Conservation (phyloP, 2,329 filamentous ascomycete species). For the Ascochyta koolunga region DNA sequence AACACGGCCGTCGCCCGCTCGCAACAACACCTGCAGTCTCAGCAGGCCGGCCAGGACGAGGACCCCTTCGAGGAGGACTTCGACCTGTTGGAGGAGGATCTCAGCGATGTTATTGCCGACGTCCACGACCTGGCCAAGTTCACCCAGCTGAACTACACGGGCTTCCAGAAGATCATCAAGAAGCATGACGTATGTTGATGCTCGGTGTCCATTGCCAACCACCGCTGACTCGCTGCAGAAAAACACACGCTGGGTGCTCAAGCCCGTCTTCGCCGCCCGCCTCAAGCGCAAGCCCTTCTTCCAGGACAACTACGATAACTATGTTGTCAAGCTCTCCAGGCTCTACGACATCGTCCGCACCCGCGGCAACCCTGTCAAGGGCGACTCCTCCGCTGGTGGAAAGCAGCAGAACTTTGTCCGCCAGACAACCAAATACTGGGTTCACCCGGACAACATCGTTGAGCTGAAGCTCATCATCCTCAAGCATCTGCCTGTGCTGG, state of each 20-base stretch:
- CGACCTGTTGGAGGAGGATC: constrained; percentile 86
- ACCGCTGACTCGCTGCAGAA: constrained; percentile 64
- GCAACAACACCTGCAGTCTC: constrained; percentile 16
- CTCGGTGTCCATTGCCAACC: neutral
- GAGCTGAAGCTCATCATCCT: constrained; percentile 97
- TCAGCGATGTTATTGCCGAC: constrained; percentile 98
- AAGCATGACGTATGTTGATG: constrained; percentile 83
- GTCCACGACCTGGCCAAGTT: constrained; percentile 98
- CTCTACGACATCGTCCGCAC: constrained; percentile 95
- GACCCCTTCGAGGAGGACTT: constrained; percentile 87
- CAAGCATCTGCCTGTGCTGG: constrained; percentile 94
- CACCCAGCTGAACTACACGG: constrained; percentile 97
- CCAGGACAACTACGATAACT: constrained; percentile 97
- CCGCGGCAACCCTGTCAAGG: constrained; percentile 87
- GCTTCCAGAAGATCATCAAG: constrained; percentile 99
- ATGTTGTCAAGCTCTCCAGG: constrained; percentile 91
- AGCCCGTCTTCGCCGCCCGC: constrained; percentile 92
- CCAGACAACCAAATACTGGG: constrained; percentile 99
- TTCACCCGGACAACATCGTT: constrained; percentile 97
- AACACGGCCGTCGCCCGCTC: constrained; percentile 77
- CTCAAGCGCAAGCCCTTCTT: constrained; percentile 98
- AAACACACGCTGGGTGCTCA: constrained; percentile 90
- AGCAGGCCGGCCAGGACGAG: constrained; percentile 34
- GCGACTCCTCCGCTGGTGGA: constrained; percentile 89
- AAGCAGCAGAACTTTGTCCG: constrained; percentile 94